Evolutionary conservation across 306 rosid species (phyloP).

Genomic region (Fragaria iinumae): DNA sequence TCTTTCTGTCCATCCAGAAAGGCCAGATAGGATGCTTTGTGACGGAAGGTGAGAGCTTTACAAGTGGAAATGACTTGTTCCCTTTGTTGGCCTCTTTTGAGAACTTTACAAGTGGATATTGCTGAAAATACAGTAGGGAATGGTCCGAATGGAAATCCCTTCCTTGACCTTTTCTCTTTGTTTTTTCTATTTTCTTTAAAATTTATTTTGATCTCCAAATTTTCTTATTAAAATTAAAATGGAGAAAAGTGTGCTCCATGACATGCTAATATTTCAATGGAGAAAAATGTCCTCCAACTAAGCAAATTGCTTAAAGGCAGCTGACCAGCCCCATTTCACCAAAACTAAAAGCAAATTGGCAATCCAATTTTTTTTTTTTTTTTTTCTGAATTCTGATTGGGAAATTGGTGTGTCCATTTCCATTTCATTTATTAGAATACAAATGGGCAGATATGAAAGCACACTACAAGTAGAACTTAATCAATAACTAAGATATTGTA

Average conservation of each 20-base stretch:
- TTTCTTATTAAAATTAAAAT: background rate
- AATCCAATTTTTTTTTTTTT: too few species aligned
- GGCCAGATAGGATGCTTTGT: background rate
- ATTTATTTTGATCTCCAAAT: background rate
- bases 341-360: too few species aligned
- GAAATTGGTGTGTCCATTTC: background rate
- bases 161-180: background rate
- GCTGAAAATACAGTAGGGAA: background rate
- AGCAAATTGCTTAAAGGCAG: too few species aligned
- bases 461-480: background rate
- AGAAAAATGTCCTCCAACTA: too few species aligned
- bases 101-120: conserved; percentile 3
- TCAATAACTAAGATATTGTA: background rate
- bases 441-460: background rate
- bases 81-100: background rate
- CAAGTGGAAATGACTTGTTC: background rate
- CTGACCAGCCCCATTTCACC: too few species aligned
- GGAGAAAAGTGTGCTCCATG: too few species aligned
- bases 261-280: too few species aligned
- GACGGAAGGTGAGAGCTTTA: background rate
- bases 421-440: background rate
- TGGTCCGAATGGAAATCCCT: background rate
- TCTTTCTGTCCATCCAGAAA: background rate
- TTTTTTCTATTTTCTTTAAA: background rate
- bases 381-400: too few species aligned